phyloP scores from a whole-genome alignment of 805 yeast species.

The Nakazawaea sp. region DNA sequence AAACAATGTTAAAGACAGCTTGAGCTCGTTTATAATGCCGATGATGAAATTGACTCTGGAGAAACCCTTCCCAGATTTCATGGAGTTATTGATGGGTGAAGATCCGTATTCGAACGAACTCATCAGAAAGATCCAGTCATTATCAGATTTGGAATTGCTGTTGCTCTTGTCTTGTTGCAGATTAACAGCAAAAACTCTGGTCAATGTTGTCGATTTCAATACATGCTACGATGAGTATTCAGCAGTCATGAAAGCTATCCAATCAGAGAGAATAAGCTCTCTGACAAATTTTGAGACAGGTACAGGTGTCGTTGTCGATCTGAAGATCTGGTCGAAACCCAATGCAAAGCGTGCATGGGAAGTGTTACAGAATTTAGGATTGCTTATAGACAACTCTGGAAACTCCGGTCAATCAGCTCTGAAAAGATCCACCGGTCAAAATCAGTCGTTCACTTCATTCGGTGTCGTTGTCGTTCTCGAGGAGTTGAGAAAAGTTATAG shows the following conservation, averaged over 20 bases:
- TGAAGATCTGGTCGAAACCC: slow-evolving; percentile 54
- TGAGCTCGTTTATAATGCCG: slow-evolving; percentile 35
- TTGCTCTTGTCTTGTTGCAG: slow-evolving; percentile 73
- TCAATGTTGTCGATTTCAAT: slow-evolving; percentile 65
- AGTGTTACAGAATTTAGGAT: slow-evolving; percentile 1
- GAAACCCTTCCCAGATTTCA: slow-evolving; percentile 20
- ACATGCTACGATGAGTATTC: slow-evolving; percentile 71
- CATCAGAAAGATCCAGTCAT: slow-evolving; percentile 19
- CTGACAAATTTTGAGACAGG: slow-evolving; percentile 21
- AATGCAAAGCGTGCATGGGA: slow-evolving; percentile 23
- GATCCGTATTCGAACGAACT: slow-evolving; percentile 9
- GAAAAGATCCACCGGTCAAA: slow-evolving; percentile 4
- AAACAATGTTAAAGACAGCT: slow-evolving; percentile 48
- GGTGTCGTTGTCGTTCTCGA: slow-evolving; percentile 7
- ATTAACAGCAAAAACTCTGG: slow-evolving; percentile 49
- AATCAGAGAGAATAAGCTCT: slow-evolving; percentile 25
- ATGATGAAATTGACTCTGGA: slow-evolving; percentile 25
- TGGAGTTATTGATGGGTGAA: background rate
- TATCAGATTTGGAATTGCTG: slow-evolving; percentile 69
- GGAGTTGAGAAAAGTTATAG: slow-evolving; percentile 7
- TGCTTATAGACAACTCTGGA: background rate
- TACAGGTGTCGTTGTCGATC: slow-evolving; percentile 30
- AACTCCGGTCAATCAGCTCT: background rate
- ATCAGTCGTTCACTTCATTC: slow-evolving; percentile 4
- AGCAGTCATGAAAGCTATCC: slow-evolving; percentile 40